phyloP scores from a whole-genome alignment of 208 protist genomes.

The Porcisia hertigi region DNA sequence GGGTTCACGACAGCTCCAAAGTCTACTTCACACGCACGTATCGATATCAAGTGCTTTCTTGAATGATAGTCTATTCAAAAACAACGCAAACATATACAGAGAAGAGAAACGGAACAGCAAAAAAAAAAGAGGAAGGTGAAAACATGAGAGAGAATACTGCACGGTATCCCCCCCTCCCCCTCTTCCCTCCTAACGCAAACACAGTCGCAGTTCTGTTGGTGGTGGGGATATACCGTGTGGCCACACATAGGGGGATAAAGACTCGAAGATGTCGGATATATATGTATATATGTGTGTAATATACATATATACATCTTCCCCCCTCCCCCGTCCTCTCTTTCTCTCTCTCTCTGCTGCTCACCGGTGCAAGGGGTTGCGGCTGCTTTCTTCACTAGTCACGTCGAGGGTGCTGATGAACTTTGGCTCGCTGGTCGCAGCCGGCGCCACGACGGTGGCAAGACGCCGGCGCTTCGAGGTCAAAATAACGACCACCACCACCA shows the following conservation, averaged over 20 bases:
- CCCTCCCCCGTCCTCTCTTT: neutral
- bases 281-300: no score
- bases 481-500: slow-evolving; percentile 64
- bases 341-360: slow-evolving; percentile 2
- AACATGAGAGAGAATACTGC: neutral
- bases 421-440: slow-evolving; percentile 30
- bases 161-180: no score
- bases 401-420: slow-evolving; percentile 55
- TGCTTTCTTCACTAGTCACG: slow-evolving; percentile 19
- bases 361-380: slow-evolving; percentile 30
- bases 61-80: slow-evolving; percentile 3
- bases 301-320: no score
- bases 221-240: no score
- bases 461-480: slow-evolving; percentile 73
- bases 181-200: no score
- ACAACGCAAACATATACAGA: neutral
- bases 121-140: neutral
- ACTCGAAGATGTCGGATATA: no score
- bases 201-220: no score
- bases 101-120: neutral
- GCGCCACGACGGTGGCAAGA: slow-evolving; percentile 68
- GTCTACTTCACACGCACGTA: neutral
- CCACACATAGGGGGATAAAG: no score
- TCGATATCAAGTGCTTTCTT: neutral
- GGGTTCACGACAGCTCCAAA: neutral